These are phyloP conservation scores for Auriscalpium vulgare DNA, from an alignment of 768 basidiomycete genomes.

Conservation along the genomic window DNA sequence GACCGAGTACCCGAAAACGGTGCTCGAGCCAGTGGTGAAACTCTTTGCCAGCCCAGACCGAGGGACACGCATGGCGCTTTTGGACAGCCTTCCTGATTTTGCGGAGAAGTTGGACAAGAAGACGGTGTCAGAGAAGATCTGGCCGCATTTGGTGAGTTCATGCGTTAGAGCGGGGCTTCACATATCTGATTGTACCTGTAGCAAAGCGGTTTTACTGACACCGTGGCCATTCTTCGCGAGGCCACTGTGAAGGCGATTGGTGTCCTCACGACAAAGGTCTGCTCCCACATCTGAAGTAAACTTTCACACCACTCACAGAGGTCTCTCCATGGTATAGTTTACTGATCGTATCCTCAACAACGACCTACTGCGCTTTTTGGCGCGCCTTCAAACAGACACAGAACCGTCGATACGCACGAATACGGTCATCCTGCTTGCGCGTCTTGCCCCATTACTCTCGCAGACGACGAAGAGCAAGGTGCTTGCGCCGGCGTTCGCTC, in stretches of 20 bases:
- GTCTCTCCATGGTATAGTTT: constrained; percentile 42
- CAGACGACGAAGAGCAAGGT: constrained; percentile 92
- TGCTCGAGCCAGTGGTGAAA: constrained; percentile 75
- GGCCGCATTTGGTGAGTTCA: constrained; percentile 76
- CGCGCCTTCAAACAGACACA: constrained; percentile 85
- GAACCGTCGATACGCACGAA: constrained; percentile 97
- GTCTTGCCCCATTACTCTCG: constrained; percentile 78
- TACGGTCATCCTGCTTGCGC: constrained; percentile 91
- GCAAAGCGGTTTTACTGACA: constrained; percentile 96
- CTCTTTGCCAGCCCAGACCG: constrained; percentile 87
- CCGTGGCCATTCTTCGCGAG: constrained; percentile 89
- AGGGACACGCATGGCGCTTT: constrained; percentile 87
- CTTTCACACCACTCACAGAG: not conserved
- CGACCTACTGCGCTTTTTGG: constrained; percentile 86
- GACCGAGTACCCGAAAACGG: constrained; percentile 58
- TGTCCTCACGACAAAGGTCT: constrained; percentile 76
- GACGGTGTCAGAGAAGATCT: constrained; percentile 79
- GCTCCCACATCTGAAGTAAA: not conserved
- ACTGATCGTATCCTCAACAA: constrained; percentile 92
- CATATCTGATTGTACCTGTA: constrained; percentile 22
- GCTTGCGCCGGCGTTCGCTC: constrained; percentile 90
- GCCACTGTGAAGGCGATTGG: constrained; percentile 87
- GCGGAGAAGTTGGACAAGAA: constrained; percentile 83
- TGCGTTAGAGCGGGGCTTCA: not conserved
- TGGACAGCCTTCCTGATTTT: constrained; percentile 80